phyloP scores from a whole-genome alignment of 805 yeast species.

The Myxozyma neglecta region DNA sequence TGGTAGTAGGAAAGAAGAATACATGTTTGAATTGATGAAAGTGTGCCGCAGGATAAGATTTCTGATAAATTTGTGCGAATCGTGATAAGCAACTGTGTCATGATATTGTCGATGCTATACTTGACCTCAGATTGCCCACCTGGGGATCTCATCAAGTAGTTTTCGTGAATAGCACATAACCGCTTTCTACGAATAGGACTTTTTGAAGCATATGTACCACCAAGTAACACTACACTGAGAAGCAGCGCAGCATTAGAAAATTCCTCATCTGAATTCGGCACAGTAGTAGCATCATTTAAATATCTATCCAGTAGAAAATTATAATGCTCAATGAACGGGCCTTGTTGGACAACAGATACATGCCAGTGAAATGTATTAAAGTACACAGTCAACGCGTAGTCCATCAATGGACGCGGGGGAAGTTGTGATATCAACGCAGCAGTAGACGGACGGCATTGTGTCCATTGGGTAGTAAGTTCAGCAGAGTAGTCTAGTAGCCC shows the following conservation, averaged over 20 bases:
- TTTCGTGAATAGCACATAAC: not conserved
- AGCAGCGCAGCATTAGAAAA: constrained; percentile 12
- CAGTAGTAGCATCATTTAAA: constrained; percentile 7
- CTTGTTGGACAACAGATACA: constrained; percentile 18
- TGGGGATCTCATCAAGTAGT: not conserved
- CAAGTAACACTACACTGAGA: constrained; percentile 10
- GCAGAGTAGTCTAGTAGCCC: constrained; percentile 1
- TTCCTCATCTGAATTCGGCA: constrained; percentile 18
- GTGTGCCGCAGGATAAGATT: constrained; percentile 17
- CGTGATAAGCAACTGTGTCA: constrained; percentile 12
- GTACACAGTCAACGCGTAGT: constrained; percentile 15
- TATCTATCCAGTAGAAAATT: constrained; percentile 2
- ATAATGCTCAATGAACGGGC: constrained; percentile 9
- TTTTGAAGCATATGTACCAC: constrained; percentile 11
- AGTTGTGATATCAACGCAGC: constrained; percentile 15
- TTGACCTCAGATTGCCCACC: not conserved
- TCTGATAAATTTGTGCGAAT: constrained; percentile 17
- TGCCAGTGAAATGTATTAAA: constrained; percentile 26
- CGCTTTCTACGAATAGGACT: constrained; percentile 18
- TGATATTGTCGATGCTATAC: constrained; percentile 1
- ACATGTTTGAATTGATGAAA: constrained; percentile 22
- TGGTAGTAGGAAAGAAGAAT: constrained; percentile 14
- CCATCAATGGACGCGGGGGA: constrained; percentile 20
- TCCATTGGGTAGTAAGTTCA: constrained; percentile 4
- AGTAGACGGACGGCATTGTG: constrained; percentile 11